Conservation (phyloP, 495 filamentous ascomycete species). For the Hypoxylon fuscum region DNA sequence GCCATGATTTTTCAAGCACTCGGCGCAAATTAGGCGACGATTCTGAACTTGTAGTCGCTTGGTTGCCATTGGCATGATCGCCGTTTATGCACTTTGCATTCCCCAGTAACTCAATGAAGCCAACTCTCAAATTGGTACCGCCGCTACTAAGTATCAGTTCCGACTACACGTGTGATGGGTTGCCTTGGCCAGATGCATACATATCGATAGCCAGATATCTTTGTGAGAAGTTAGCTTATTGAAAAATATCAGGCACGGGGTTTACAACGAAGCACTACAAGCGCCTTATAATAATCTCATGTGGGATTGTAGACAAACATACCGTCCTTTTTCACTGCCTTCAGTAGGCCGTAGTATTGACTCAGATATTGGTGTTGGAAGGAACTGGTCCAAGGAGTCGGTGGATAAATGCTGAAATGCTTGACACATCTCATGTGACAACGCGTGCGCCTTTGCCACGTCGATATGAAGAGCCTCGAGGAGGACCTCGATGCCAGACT, state of each 20-base stretch:
- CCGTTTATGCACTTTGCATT: conserved; percentile 39
- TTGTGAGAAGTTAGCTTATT: conserved; percentile 30
- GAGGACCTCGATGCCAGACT: conserved; percentile 50
- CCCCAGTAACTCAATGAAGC: conserved; percentile 75
- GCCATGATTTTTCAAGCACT: conserved; percentile 76
- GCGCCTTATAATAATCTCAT: conserved; percentile 12
- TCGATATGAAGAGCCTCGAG: conserved; percentile 56
- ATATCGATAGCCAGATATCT: conserved; percentile 83
- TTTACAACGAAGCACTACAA: background rate
- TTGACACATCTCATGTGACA: conserved; percentile 68
- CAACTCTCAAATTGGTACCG: conserved; percentile 81
- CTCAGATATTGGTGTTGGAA: conserved; percentile 80
- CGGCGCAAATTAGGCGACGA: conserved; percentile 60
- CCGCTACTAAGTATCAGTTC: conserved; percentile 54
- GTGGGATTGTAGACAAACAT: conserved; percentile 38
- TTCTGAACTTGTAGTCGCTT: conserved; percentile 10
- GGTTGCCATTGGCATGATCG: conserved; percentile 15
- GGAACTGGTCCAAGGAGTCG: conserved; percentile 74
- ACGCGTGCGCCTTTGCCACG: conserved; percentile 58
- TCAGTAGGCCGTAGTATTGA: conserved; percentile 66
- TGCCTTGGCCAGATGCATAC: conserved; percentile 44
- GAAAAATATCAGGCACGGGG: background rate
- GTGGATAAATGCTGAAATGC: conserved; percentile 72
- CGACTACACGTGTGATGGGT: background rate
- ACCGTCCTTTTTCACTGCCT: conserved; percentile 66